Percentiles rank a stretch among this genome's conserved stretches.
Evolutionary conservation across 805 yeast genomes (phyloP).

Genomic region (Vanderwaltozyma verrucispora): DNA sequence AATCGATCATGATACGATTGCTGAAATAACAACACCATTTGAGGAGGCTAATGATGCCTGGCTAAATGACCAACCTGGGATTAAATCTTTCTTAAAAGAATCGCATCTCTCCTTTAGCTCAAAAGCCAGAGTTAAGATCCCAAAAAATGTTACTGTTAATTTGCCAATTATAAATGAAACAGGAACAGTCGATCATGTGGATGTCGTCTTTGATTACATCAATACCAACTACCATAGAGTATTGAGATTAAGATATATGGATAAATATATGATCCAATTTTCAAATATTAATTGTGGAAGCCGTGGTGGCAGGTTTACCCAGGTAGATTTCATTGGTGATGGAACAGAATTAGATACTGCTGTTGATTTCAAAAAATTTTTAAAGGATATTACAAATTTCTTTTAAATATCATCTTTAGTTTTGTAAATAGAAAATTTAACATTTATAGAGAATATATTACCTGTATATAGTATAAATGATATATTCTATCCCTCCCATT

Average conservation of each 20-base stretch:
- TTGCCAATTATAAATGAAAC: slow-evolving; percentile 4
- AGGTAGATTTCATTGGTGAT: slow-evolving; percentile 22
- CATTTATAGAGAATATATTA: too few species aligned
- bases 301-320: slow-evolving; percentile 19
- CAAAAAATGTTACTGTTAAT: slow-evolving; percentile 7
- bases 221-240: slow-evolving; percentile 17
- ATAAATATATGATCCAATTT: slow-evolving; percentile 24
- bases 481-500: too few species aligned
- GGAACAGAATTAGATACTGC: slow-evolving; percentile 6
- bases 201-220: slow-evolving; percentile 15
- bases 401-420: background rate
- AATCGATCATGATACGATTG: slow-evolving; percentile 11
- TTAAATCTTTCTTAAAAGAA: slow-evolving; percentile 30
- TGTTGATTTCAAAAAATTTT: slow-evolving; percentile 9
- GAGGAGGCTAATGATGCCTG: slow-evolving; percentile 19
- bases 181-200: slow-evolving; percentile 1
- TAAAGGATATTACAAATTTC: slow-evolving; percentile 10
- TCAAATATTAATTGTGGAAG: slow-evolving; percentile 23
- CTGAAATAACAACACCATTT: slow-evolving; percentile 9
- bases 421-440: too few species aligned
- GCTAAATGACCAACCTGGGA: slow-evolving; percentile 34
- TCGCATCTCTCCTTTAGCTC: slow-evolving; percentile 11
- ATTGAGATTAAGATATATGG: slow-evolving; percentile 18
- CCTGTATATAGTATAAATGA: background rate
- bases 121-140: slow-evolving; percentile 7